These are phyloP conservation scores for Mediolabrus comicus DNA, from an alignment of 108 stramenopile species.

Conservation along the genomic window DNA sequence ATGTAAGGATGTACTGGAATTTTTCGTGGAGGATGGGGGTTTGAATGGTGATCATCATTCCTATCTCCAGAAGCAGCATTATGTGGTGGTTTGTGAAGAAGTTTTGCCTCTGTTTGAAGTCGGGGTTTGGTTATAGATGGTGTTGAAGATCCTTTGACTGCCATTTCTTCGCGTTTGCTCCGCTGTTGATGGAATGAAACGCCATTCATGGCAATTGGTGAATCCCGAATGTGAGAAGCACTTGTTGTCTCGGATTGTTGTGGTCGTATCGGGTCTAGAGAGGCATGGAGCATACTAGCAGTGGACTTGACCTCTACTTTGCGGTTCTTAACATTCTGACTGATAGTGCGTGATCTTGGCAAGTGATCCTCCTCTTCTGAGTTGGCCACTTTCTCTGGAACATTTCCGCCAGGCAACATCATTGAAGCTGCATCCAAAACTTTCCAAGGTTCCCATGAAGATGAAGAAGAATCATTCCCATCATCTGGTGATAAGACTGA, in stretches of 20 bases:
- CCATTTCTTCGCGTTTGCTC: neutral
- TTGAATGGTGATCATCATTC: slow-evolving; percentile 2
- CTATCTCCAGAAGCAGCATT: neutral
- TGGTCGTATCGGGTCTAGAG: slow-evolving; percentile 7
- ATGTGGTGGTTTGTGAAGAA: slow-evolving; percentile 11
- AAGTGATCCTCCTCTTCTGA: slow-evolving; percentile 14
- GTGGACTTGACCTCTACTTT: slow-evolving; percentile 35
- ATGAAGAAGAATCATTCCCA: neutral
- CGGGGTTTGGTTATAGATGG: neutral
- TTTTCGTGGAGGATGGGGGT: slow-evolving; percentile 33
- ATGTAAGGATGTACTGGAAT: slow-evolving; percentile 81
- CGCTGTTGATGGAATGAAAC: slow-evolving; percentile 20
- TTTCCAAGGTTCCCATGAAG: slow-evolving; percentile 29
- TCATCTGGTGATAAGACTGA: neutral
- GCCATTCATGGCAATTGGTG: slow-evolving; percentile 15
- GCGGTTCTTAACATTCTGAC: slow-evolving; percentile 30
- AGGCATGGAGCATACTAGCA: slow-evolving; percentile 28
- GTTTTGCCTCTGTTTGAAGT: slow-evolving; percentile 14
- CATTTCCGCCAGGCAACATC: neutral
- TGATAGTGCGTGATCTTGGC: slow-evolving; percentile 37
- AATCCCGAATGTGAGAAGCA: slow-evolving; percentile 42
- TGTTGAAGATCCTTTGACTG: neutral
- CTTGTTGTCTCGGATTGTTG: slow-evolving; percentile 7
- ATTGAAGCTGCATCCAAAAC: slow-evolving; percentile 14
- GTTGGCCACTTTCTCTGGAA: neutral